These are phyloP conservation scores for Pachyrhizus erosus DNA, from an alignment of 306 rosid species.

Conservation along the genomic window DNA sequence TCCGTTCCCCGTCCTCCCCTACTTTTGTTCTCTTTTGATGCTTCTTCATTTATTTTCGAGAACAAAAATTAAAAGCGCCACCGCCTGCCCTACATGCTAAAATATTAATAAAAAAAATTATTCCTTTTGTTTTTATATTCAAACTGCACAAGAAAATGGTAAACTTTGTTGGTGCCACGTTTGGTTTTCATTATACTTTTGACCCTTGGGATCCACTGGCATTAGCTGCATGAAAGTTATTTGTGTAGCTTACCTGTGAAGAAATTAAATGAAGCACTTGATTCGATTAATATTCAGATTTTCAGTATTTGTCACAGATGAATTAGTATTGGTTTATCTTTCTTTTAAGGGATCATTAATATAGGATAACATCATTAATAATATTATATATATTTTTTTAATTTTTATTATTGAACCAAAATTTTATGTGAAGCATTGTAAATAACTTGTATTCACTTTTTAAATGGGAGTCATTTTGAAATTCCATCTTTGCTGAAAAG, in stretches of 20 bases:
- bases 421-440: not conserved
- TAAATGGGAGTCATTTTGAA: too few species aligned
- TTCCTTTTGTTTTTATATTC: slow-evolving; percentile 12
- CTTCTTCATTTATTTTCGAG: not conserved
- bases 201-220: slow-evolving; percentile 4
- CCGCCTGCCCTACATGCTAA: not conserved
- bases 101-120: not conserved
- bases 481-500: too few species aligned
- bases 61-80: not conserved
- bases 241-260: slow-evolving; percentile 11
- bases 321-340: not conserved
- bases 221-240: not conserved
- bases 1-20: not conserved
- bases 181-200: slow-evolving; percentile 19
- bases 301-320: not conserved
- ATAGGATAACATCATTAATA: not conserved
- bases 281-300: not conserved
- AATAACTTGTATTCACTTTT: too few species aligned
- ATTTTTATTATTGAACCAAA: not conserved
- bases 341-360: not conserved
- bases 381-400: not conserved
- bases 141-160: slow-evolving; percentile 5
- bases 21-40: slow-evolving; percentile 35
- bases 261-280: slow-evolving; percentile 25
- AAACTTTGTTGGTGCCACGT: slow-evolving; percentile 9